Percentiles rank a stretch among this genome's conserved stretches.
phyloP scores from a whole-genome alignment of 371 early-diverging fungal genomes.

The Cokeromyces recurvatus region DNA sequence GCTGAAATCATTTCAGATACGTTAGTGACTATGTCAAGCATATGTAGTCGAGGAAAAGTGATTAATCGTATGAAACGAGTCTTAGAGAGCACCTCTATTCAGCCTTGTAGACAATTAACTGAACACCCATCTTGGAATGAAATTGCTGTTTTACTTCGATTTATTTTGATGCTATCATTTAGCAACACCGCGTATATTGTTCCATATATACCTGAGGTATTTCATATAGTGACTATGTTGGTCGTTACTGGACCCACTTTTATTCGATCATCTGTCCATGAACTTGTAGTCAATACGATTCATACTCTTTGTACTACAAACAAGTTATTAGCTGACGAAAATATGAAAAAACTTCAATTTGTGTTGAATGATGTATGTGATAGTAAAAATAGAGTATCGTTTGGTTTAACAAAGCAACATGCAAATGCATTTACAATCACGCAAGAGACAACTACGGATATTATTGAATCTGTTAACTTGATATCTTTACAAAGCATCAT shows the following conservation, averaged over 20 bases:
- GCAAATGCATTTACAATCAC: slow-evolving; percentile 71
- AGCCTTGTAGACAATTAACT: slow-evolving; percentile 63
- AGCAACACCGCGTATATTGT: slow-evolving; percentile 62
- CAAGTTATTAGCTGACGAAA: slow-evolving; percentile 53
- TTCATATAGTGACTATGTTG: slow-evolving; percentile 77
- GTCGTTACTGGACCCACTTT: slow-evolving; percentile 81
- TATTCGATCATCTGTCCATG: slow-evolving; percentile 83
- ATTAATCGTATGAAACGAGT: slow-evolving; percentile 77
- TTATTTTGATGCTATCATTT: slow-evolving; percentile 86
- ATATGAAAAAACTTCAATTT: slow-evolving; percentile 53
- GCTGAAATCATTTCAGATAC: slow-evolving; percentile 86
- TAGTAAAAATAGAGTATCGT: slow-evolving; percentile 70
- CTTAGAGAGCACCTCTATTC: slow-evolving; percentile 66
- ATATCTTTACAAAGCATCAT: slow-evolving; percentile 76
- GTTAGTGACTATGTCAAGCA: slow-evolving; percentile 74
- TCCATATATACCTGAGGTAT: slow-evolving; percentile 82
- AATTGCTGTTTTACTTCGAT: slow-evolving; percentile 81
- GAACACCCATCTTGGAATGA: slow-evolving; percentile 85
- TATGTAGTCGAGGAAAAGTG: slow-evolving; percentile 78
- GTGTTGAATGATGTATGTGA: slow-evolving; percentile 72
- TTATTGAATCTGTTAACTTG: slow-evolving; percentile 64
- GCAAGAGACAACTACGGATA: slow-evolving; percentile 60
- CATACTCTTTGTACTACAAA: slow-evolving; percentile 77
- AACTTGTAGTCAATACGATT: slow-evolving; percentile 86
- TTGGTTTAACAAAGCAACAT: slow-evolving; percentile 72